Base-by-base conservation (phyloP, 352 stramenopile genomes). In the Phytophthora fragariaefolia region DNA sequence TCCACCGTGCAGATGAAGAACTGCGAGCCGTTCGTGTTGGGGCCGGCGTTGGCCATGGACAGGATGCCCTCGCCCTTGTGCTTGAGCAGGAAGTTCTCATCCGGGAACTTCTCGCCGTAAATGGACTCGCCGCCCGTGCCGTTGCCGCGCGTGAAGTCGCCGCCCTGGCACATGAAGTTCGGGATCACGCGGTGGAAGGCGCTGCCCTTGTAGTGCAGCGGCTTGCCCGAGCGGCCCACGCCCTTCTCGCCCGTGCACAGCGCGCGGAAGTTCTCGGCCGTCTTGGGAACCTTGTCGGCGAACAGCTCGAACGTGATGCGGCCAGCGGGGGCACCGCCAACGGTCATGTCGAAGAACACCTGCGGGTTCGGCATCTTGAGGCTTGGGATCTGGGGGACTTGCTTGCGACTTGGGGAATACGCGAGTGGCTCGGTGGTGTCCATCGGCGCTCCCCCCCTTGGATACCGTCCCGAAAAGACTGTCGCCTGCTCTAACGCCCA, bases 331-430 rank as follows among this genome's bases (percentile, higher is more conserved):
- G 83, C 80, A 43, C 93, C 96, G 61, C 91, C 96, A 66, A 99
- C 92, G 76, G 94, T 92, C 81, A 99, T 98, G 74, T 99, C 97
- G 69, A 99, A 99, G 76, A 98, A 99, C 30, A 99, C 97, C 42
- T 83, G 74, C 38, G 93, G 94, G 86, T 98, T 97, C 54, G 86
- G 53, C 87, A 95, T 96, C 65, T 72, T 83, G 57, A 42, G 20
- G 32, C 30, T 69, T 49, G 30, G 23, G 26, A 62, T 56, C 28
- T 71, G 34, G 57, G 34, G 38, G 27, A 59, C 46, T 65, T 42
- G 56, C 68, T 81, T 81, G 65, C 47, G 67, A 66, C 66, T 65
- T 71, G 60, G 63, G 58, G 60, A 76, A 76, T 69, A 68, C 62
- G 61, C 67, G 67, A 75, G 56, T 75, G 62, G 58, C 24, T 49